These are phyloP conservation scores for Pontederia crassipes DNA, from an alignment of 176 grass and related monocot species.

Conservation along the genomic window DNA sequence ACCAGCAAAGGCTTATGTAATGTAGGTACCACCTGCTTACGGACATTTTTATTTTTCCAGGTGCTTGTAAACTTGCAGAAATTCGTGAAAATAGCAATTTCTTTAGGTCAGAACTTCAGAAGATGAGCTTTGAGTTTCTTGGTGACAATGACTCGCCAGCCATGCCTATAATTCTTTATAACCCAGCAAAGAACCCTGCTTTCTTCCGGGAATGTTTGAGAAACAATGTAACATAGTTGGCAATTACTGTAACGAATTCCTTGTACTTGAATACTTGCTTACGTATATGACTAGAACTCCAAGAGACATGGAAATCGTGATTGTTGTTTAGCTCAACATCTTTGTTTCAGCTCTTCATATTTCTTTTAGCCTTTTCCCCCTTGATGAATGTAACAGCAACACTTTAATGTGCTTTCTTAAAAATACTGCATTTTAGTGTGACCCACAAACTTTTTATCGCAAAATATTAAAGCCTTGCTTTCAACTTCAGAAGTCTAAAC, in stretches of 20 bases:
- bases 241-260: not conserved
- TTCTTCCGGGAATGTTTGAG: constrained; percentile 72
- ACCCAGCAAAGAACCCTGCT: constrained; percentile 79
- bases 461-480: too few relatives aligned
- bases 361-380: too few relatives aligned
- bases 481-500: too few relatives aligned
- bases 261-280: not conserved
- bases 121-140: constrained; percentile 92
- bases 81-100: constrained; percentile 93
- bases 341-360: too few relatives aligned
- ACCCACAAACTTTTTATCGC: too few relatives aligned
- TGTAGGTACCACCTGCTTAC: not conserved
- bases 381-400: too few relatives aligned
- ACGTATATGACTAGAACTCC: not conserved
- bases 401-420: too few relatives aligned
- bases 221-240: constrained; percentile 39
- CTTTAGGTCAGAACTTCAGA: constrained; percentile 79
- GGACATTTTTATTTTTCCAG: constrained; percentile 15
- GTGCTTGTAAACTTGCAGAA: constrained; percentile 63
- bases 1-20: too few relatives aligned
- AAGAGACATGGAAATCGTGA: not conserved
- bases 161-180: constrained; percentile 91
- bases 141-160: constrained; percentile 76
- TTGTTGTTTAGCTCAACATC: too few relatives aligned
- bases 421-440: too few relatives aligned